Evolutionary conservation across 179 eudicot species (phyloP).

Genomic region (Spinacia oleracea): DNA sequence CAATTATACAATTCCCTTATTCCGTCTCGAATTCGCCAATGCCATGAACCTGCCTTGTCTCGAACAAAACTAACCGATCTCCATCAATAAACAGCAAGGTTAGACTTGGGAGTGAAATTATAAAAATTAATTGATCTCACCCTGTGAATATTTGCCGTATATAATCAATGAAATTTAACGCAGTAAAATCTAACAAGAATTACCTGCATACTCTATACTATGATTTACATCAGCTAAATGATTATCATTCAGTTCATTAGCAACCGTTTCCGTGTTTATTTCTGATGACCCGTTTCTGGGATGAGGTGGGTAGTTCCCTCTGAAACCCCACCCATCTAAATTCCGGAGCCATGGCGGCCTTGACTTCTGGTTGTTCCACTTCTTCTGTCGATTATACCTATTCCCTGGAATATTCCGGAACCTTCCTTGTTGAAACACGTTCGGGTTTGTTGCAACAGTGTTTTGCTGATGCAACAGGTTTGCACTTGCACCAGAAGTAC

Average conservation of each 20-base stretch:
- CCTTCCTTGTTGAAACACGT: conserved; percentile 32
- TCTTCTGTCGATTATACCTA: conserved; percentile 58
- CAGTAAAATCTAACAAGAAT: conserved; percentile 34
- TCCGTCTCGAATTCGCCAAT: conserved; percentile 8
- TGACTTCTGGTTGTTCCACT: conserved; percentile 43
- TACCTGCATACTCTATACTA: conserved; percentile 42
- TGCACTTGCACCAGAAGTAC: conserved; percentile 36
- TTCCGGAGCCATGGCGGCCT: conserved; percentile 62
- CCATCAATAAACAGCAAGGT: conserved; percentile 5
- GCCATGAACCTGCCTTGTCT: not conserved
- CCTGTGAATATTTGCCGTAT: conserved; percentile 25
- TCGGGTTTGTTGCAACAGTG: conserved; percentile 31
- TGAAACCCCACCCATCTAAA: conserved; percentile 43
- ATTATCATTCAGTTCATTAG: conserved; percentile 32
- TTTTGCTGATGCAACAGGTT: conserved; percentile 16
- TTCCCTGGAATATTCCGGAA: conserved; percentile 39
- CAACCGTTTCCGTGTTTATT: conserved; percentile 28
- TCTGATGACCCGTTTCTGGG: conserved; percentile 33
- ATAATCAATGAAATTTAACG: conserved; percentile 30
- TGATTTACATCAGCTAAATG: conserved; percentile 37
- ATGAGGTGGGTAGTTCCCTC: conserved; percentile 34
- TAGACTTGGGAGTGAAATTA: conserved; percentile 3
- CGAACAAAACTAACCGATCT: conserved; percentile 13
- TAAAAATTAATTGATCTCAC: conserved; percentile 8
- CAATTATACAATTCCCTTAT: conserved; percentile 4